A percentile compares a stretch with the other conserved stretches of the same genome.
Conservation (phyloP, 2,329 filamentous ascomycete species). For the Aspergillus sp. region DNA sequence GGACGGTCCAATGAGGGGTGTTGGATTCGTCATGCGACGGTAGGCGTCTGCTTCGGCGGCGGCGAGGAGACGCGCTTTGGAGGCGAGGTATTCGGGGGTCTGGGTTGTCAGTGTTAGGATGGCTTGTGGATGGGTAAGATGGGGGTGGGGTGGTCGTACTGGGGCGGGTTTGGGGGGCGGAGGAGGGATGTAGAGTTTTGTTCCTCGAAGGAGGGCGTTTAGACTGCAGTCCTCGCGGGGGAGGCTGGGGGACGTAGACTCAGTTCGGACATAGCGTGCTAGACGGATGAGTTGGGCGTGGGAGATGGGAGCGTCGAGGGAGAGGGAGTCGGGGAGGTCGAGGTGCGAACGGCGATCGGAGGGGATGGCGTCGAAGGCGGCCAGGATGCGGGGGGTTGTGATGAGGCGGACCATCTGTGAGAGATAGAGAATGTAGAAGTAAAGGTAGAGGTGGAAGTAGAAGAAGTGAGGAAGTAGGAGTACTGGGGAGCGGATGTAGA, state of each 20-base stretch:
- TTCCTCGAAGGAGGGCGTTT: constrained; percentile 68
- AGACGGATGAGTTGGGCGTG: constrained; percentile 41
- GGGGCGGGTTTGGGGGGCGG: constrained; percentile 74
- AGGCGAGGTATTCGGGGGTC: constrained; percentile 76
- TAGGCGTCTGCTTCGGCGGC: constrained; percentile 82
- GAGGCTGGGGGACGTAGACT: neutral
- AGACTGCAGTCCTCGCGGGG: constrained; percentile 46
- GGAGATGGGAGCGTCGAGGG: constrained; percentile 36
- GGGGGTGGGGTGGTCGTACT: constrained; percentile 46
- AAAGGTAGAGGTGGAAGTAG: neutral
- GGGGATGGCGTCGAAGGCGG: constrained; percentile 37
- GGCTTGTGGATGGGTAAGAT: neutral
- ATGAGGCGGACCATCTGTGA: constrained; percentile 41
- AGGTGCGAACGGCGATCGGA: constrained; percentile 29
- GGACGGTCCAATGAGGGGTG: constrained; percentile 54
- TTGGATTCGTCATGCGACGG: constrained; percentile 71
- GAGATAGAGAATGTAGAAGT: neutral
- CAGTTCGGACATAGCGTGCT: constrained; percentile 26
- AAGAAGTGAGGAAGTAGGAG: constrained; percentile 6
- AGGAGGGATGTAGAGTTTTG: constrained; percentile 73
- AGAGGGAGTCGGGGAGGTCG: constrained; percentile 29
- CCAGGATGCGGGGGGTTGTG: constrained; percentile 38
- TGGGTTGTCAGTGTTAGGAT: constrained; percentile 1
- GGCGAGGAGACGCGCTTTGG: constrained; percentile 80
- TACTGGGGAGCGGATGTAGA: constrained; percentile 10